Percentiles rank a stretch among this genome's conserved stretches.
Evolutionary conservation across 2,329 filamentous ascomycete genomes (phyloP).

Genomic region (Alternaria brassicicola): DNA sequence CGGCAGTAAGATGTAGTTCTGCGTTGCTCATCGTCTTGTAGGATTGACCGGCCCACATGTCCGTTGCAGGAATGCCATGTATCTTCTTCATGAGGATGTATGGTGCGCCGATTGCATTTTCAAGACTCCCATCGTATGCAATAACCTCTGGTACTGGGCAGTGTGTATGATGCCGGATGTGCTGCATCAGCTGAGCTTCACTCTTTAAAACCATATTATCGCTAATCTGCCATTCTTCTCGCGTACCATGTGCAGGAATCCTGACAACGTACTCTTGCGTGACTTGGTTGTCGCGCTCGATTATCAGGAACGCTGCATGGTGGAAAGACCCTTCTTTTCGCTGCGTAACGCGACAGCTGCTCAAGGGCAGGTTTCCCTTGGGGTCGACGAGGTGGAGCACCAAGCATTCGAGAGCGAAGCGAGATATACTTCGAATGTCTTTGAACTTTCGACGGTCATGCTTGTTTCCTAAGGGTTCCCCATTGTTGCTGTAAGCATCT

Average conservation of each 20-base stretch:
- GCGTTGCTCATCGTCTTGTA: background rate
- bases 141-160: slow-evolving; percentile 24
- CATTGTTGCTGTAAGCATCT: background rate
- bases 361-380: background rate
- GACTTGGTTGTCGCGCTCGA: background rate
- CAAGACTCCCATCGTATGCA: slow-evolving; percentile 14
- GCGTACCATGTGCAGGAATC: slow-evolving; percentile 6
- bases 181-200: slow-evolving; percentile 18
- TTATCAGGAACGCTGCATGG: slow-evolving; percentile 10
- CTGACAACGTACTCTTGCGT: slow-evolving; percentile 4
- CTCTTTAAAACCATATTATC: slow-evolving; percentile 11
- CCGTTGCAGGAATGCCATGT: slow-evolving; percentile 11
- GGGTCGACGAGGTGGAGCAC: background rate
- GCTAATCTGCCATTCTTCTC: slow-evolving; percentile 1
- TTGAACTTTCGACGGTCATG: slow-evolving; percentile 6
- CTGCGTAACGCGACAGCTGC: background rate
- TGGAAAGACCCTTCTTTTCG: slow-evolving; percentile 16
- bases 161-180: slow-evolving; percentile 10
- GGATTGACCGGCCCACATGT: slow-evolving; percentile 18
- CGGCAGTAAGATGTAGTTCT: background rate
- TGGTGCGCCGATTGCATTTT: slow-evolving; percentile 24
- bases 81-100: slow-evolving; percentile 27
- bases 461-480: background rate
- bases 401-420: background rate
- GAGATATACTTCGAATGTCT: slow-evolving; percentile 1